Percentiles rank a stretch among this genome's conserved stretches.
Conservation (phyloP, 306 rosid species). For the Glycine latifolia region DNA sequence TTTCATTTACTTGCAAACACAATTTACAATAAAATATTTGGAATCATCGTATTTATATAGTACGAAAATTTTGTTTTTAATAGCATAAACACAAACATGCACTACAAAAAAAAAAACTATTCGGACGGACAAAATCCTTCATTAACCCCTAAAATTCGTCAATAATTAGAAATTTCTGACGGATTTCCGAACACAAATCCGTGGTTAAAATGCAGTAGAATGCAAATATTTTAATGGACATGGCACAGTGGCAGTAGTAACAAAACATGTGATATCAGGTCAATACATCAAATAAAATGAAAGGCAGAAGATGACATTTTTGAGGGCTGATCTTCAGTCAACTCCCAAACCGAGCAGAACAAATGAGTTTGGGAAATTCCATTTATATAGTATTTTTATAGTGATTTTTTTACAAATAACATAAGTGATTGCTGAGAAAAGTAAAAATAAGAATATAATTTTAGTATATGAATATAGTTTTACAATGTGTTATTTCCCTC, state of each 20-base stretch:
- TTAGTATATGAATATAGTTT: neutral
- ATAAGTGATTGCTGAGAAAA: neutral
- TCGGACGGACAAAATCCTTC: too few relatives aligned
- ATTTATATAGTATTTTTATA: neutral
- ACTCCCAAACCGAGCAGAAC: constrained; percentile 10
- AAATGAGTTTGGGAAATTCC: neutral
- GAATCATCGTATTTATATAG: neutral
- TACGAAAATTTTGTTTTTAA: neutral
- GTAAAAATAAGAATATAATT: neutral
- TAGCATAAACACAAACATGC: neutral
- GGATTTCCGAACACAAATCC: too few relatives aligned
- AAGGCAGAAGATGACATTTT: constrained; percentile 5
- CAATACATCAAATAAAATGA: neutral
- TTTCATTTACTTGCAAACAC: neutral
- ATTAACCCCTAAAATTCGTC: too few relatives aligned
- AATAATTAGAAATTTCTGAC: too few relatives aligned
- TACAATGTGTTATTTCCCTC: constrained; percentile 8
- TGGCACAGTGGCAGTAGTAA: neutral
- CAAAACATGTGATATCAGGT: neutral
- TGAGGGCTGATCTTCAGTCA: constrained; percentile 32
- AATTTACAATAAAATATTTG: neutral
- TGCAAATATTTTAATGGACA: neutral
- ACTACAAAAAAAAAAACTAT: too few relatives aligned
- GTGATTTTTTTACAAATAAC: neutral
- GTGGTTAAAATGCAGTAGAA: too few relatives aligned